Evolutionary conservation across 2,329 filamentous ascomycete species (phyloP).

Genomic region (Lasiodiplodia theobromae): DNA sequence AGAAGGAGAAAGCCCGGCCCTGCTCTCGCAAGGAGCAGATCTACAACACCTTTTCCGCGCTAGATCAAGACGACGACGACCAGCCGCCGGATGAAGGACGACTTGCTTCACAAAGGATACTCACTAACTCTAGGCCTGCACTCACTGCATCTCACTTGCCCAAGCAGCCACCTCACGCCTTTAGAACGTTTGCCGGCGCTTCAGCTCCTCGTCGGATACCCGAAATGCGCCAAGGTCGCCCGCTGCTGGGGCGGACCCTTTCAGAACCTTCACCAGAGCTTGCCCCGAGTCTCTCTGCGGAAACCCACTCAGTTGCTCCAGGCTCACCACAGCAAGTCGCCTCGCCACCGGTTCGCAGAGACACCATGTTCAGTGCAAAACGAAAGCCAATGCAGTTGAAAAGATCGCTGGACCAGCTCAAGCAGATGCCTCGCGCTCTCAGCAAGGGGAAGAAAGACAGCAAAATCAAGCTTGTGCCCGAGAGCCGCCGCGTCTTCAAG

Average conservation of each 20-base stretch:
- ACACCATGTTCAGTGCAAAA: not conserved
- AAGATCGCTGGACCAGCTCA: not conserved
- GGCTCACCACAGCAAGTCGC: not conserved
- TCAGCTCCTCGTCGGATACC: conserved; percentile 6
- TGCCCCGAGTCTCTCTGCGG: not conserved
- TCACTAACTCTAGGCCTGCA: conserved; percentile 20
- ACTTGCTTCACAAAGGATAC: conserved; percentile 33
- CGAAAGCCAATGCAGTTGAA: not conserved
- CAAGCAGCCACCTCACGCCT: not conserved
- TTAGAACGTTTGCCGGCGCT: not conserved
- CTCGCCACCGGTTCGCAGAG: not conserved
- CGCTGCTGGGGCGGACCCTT: not conserved
- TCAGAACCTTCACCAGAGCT: not conserved
- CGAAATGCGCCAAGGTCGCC: not conserved
- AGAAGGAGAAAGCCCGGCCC: not conserved
- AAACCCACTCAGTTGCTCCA: not conserved
- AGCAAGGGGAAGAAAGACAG: conserved; percentile 41
- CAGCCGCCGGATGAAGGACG: conserved; percentile 35
- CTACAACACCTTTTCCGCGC: conserved; percentile 35
- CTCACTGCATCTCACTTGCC: not conserved
- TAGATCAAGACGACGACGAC: conserved; percentile 34
- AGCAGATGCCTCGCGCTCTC: conserved; percentile 39
- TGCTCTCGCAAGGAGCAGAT: conserved; percentile 33
- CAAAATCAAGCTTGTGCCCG: conserved; percentile 42
- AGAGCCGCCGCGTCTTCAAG: conserved; percentile 43